phyloP scores from a whole-genome alignment of 768 basidiomycete genomes.

The Rhizopogon sp. region DNA sequence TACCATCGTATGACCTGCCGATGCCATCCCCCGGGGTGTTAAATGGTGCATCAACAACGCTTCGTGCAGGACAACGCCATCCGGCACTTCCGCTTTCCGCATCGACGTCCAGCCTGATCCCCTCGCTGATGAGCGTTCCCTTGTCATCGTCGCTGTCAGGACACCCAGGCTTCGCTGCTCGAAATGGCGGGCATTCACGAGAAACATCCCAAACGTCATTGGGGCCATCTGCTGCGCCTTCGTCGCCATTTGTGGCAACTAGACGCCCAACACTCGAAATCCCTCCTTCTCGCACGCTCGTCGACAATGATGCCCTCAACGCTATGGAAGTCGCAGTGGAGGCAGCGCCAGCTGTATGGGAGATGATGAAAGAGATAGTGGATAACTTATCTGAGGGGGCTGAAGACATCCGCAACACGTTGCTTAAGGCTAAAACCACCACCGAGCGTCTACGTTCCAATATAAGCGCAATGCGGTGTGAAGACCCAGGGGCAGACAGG shows the following conservation, averaged over 20 bases:
- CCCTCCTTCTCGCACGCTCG: conserved; percentile 53
- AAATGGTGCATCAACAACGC: conserved; percentile 21
- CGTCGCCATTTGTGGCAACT: conserved; percentile 20
- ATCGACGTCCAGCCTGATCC: conserved; percentile 14
- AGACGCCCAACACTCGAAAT: conserved; percentile 40
- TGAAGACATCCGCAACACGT: conserved; percentile 45
- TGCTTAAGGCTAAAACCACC: conserved; percentile 58
- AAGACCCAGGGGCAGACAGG: conserved; percentile 48
- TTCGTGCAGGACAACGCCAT: conserved; percentile 49
- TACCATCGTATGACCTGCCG: conserved; percentile 58
- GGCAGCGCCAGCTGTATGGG: conserved; percentile 78
- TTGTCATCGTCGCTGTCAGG: conserved; percentile 11
- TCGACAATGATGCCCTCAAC: conserved; percentile 75
- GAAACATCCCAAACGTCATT: conserved; percentile 40
- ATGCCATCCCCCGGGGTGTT: conserved; percentile 22
- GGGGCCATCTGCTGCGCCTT: conserved; percentile 33
- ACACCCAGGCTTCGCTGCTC: conserved; percentile 8
- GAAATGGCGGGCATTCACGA: conserved; percentile 31
- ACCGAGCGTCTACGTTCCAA: conserved; percentile 60
- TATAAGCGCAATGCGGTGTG: conserved; percentile 54
- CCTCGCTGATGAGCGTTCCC: conserved; percentile 5
- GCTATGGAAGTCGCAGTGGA: conserved; percentile 77
- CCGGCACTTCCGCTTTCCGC: conserved; percentile 32
- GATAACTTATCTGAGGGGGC: conserved; percentile 52
- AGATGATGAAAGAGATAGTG: conserved; percentile 69